phyloP scores from a whole-genome alignment of 2,329 filamentous ascomycete species.

The Stagonosporopsis tanaceti region DNA sequence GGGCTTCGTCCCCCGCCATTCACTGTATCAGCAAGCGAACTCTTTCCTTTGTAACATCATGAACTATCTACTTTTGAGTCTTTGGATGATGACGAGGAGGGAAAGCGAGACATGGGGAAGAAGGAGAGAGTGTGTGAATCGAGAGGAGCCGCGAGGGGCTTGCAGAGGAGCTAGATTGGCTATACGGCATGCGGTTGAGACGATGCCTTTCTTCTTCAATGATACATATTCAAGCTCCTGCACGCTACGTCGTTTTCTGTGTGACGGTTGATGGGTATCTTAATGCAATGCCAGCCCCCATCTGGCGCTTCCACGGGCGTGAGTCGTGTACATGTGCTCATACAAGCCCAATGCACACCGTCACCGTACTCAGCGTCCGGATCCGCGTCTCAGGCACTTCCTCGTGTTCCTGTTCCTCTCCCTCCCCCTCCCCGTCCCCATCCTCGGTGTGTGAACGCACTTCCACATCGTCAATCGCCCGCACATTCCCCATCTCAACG shows the following conservation, averaged over 20 bases:
- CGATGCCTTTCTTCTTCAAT: slow-evolving; percentile 36
- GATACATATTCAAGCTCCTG: slow-evolving; percentile 42
- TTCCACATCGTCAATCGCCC: slow-evolving; percentile 72
- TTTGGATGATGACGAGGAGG: slow-evolving; percentile 21
- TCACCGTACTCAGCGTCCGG: slow-evolving; percentile 43
- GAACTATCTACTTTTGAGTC: slow-evolving; percentile 15
- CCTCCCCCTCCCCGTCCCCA: slow-evolving; percentile 20
- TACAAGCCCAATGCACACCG: slow-evolving; percentile 41
- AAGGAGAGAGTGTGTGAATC: background rate
- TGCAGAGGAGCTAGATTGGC: slow-evolving; percentile 4
- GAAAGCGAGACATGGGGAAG: background rate
- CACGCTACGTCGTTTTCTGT: background rate
- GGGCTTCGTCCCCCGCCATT: slow-evolving; percentile 21
- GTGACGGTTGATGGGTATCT: slow-evolving; percentile 15
- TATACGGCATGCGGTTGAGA: background rate
- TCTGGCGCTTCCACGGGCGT: background rate
- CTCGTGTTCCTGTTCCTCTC: slow-evolving; percentile 27
- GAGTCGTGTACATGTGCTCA: background rate
- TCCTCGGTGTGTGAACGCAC: slow-evolving; percentile 12
- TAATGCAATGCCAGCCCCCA: background rate
- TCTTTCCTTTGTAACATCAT: slow-evolving; percentile 35
- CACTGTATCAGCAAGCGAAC: slow-evolving; percentile 28
- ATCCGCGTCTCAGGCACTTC: slow-evolving; percentile 54
- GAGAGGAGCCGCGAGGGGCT: background rate
- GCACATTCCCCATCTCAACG: slow-evolving; percentile 68